A percentile compares a stretch with the other conserved stretches of the same genome.
phyloP scores from a whole-genome alignment of 768 basidiomycete species.

The Lentinula detonsa region DNA sequence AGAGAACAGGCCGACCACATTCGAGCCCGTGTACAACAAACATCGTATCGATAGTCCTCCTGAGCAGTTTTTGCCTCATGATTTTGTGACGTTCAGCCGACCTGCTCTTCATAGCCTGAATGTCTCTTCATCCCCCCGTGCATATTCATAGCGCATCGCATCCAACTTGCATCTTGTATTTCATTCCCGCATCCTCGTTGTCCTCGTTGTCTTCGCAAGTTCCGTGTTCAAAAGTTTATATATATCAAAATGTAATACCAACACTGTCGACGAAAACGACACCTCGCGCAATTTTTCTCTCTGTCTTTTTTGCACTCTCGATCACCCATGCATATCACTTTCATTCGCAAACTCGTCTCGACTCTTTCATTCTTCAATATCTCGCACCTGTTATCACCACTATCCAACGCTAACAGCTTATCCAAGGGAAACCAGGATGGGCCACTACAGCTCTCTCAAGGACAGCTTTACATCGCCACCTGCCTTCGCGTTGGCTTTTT shows the following conservation, averaged over 20 bases:
- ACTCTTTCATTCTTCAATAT: neutral
- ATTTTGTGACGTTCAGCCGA: slow-evolving; percentile 75
- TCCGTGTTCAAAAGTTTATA: slow-evolving; percentile 45
- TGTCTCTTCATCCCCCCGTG: slow-evolving; percentile 51
- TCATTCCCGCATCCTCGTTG: slow-evolving; percentile 21
- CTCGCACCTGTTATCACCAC: slow-evolving; percentile 23
- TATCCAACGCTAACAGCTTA: slow-evolving; percentile 45
- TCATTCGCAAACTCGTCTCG: slow-evolving; percentile 48
- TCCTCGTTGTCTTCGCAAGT: slow-evolving; percentile 19
- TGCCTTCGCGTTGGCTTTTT: slow-evolving; percentile 2
- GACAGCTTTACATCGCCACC: slow-evolving; percentile 5
- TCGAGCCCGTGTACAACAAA: slow-evolving; percentile 72
- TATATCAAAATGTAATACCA: slow-evolving; percentile 78
- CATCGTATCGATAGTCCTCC: slow-evolving; percentile 60
- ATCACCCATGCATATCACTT: slow-evolving; percentile 62
- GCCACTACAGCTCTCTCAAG: slow-evolving; percentile 5
- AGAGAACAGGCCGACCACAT: slow-evolving; percentile 69
- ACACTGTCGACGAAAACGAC: slow-evolving; percentile 49
- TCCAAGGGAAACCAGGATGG: slow-evolving; percentile 10
- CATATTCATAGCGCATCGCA: slow-evolving; percentile 47
- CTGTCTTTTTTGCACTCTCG: slow-evolving; percentile 48
- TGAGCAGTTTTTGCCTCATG: slow-evolving; percentile 76
- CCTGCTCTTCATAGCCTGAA: slow-evolving; percentile 76
- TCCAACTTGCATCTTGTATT: slow-evolving; percentile 27
- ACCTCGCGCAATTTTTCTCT: slow-evolving; percentile 45